These are phyloP conservation scores for Penicillium riverlandense DNA, from an alignment of 495 filamentous ascomycete genomes.

Conservation along the genomic window DNA sequence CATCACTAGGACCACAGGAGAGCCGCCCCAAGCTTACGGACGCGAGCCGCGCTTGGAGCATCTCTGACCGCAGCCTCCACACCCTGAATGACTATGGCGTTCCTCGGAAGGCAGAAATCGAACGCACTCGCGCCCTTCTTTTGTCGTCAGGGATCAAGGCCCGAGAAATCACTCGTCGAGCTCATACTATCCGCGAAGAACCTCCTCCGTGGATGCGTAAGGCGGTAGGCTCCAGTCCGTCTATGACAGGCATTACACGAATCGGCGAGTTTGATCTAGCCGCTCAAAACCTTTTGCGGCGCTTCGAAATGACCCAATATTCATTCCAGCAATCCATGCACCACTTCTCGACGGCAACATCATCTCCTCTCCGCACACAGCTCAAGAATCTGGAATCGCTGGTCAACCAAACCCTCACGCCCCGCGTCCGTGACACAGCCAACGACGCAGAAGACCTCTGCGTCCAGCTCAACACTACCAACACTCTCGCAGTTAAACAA, in stretches of 20 bases:
- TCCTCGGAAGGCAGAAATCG: slow-evolving; percentile 57
- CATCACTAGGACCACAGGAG: slow-evolving; percentile 19
- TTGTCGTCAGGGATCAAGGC: slow-evolving; percentile 83
- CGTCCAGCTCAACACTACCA: slow-evolving; percentile 63
- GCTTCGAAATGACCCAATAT: slow-evolving; percentile 48
- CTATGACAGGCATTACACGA: slow-evolving; percentile 45
- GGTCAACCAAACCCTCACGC: slow-evolving; percentile 51
- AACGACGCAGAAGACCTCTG: slow-evolving; percentile 73
- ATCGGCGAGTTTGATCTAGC: slow-evolving; percentile 63
- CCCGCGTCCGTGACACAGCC: slow-evolving; percentile 53
- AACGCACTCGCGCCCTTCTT: slow-evolving; percentile 64
- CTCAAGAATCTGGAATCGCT: slow-evolving; percentile 43
- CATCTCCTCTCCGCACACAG: slow-evolving; percentile 35
- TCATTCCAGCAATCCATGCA: slow-evolving; percentile 48
- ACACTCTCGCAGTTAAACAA: slow-evolving; percentile 68
- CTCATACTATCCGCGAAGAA: slow-evolving; percentile 40
- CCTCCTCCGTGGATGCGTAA: slow-evolving; percentile 33
- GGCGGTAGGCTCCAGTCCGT: slow-evolving; percentile 13
- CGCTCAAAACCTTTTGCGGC: slow-evolving; percentile 50
- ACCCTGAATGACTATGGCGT: slow-evolving; percentile 26
- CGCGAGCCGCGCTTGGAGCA: slow-evolving; percentile 52
- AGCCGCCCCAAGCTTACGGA: slow-evolving; percentile 17
- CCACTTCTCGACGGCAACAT: slow-evolving; percentile 39
- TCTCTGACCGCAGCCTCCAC: slow-evolving; percentile 51
- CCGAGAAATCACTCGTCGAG: slow-evolving; percentile 62